Conservation (phyloP, 179 eudicot genomes). For the Silene vulgaris region DNA sequence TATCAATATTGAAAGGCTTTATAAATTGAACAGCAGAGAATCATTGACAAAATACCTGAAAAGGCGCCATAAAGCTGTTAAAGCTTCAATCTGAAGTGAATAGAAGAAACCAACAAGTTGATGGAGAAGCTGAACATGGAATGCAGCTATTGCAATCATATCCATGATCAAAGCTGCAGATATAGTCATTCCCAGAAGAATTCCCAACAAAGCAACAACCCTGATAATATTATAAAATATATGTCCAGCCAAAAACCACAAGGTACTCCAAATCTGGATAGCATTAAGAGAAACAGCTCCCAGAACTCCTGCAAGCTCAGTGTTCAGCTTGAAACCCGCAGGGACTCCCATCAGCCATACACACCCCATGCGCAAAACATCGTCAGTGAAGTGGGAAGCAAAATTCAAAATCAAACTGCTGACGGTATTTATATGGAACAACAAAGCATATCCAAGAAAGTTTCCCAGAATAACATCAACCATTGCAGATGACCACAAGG, state of each 20-base stretch:
- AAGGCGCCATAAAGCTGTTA: conserved; percentile 90
- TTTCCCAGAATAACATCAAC: conserved; percentile 71
- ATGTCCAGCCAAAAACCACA: conserved; percentile 53
- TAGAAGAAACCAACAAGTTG: conserved; percentile 59
- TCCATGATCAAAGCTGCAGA: conserved; percentile 72
- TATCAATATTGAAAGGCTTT: not conserved
- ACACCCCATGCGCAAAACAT: conserved; percentile 80
- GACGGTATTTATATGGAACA: conserved; percentile 42
- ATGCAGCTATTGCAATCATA: conserved; percentile 49
- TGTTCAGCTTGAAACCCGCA: conserved; percentile 95
- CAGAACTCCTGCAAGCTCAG: conserved; percentile 83
- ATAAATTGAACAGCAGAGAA: not conserved
- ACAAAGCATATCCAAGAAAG: conserved; percentile 51
- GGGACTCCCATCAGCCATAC: conserved; percentile 98
- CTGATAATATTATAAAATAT: conserved; percentile 45
- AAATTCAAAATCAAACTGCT: conserved; percentile 43
- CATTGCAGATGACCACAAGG: conserved; percentile 67
- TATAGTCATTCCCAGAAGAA: conserved; percentile 64
- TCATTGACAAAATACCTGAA: conserved; percentile 56
- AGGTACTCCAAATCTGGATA: conserved; percentile 91
- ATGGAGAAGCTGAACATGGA: conserved; percentile 64
- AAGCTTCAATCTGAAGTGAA: conserved; percentile 74
- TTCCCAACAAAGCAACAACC: conserved; percentile 60
- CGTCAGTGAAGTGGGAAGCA: conserved; percentile 50
- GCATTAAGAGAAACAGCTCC: conserved; percentile 77